Conservation (phyloP, 2,329 filamentous ascomycete genomes). For the Xylaria sp. region DNA sequence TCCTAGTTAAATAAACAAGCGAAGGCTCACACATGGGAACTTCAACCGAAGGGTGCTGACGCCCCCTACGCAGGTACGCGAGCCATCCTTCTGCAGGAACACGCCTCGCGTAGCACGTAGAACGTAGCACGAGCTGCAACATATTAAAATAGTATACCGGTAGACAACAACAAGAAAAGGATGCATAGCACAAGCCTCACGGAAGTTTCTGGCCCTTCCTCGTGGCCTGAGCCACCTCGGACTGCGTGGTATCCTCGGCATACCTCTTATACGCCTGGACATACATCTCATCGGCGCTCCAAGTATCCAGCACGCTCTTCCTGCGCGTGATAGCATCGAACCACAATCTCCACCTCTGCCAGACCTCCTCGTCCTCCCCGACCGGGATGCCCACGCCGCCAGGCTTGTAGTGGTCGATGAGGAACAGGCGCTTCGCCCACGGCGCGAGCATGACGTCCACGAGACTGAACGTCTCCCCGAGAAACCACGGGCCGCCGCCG, state of each 20-base stretch:
- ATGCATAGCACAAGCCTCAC: conserved; percentile 48
- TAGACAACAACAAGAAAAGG: no score
- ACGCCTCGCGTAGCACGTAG: neutral
- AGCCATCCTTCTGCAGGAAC: conserved; percentile 9
- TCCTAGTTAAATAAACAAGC: neutral
- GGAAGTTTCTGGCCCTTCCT: conserved; percentile 71
- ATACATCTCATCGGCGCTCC: conserved; percentile 74
- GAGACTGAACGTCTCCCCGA: conserved; percentile 70
- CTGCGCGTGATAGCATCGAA: conserved; percentile 66
- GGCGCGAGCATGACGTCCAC: conserved; percentile 78
- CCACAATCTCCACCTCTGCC: conserved; percentile 75
- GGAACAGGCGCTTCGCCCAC: conserved; percentile 76
- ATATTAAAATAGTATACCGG: neutral
- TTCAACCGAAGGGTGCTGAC: neutral
- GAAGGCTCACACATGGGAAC: neutral
- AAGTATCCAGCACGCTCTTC: conserved; percentile 72
- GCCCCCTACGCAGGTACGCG: conserved; percentile 9
- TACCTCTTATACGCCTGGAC: conserved; percentile 74
- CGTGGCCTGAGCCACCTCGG: conserved; percentile 69
- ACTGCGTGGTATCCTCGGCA: conserved; percentile 72
- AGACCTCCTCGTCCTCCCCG: conserved; percentile 63
- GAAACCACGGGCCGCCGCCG: conserved; percentile 73
- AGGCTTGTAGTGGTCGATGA: conserved; percentile 79
- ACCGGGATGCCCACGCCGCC: conserved; percentile 61
- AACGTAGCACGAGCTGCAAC: no score